Evolutionary conservation across 2,329 filamentous ascomycete genomes (phyloP), one percentile per base, ranked within the genome.

Genomic region (Trichoderma breve): DNA sequence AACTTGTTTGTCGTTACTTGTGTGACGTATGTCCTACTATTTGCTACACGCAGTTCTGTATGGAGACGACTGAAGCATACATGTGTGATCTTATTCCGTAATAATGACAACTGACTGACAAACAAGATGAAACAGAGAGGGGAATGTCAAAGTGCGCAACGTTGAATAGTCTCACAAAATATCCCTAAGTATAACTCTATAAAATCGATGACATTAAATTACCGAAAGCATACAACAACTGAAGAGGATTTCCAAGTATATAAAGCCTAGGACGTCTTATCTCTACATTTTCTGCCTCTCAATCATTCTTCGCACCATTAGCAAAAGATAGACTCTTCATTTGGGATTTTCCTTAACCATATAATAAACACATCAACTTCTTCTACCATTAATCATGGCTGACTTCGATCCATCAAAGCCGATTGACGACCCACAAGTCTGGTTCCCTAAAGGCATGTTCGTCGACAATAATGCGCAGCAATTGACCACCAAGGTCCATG

Each of bases 361-460:
- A 32, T 11, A 61, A 34, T 1, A 15, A 21, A 3, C 28, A 4
- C n/a, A 61, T 24, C 11, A 60, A 15, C 6, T 11, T 21, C 30
- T 36, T 24, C 32, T 34, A 5, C 11, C 11, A 21, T 36, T 32
- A 24, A 61, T 15, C 2, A 61, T 61, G 58, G 32, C 28, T 26
- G 11, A 12, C 6, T 24, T 36, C n/a, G 58, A 61, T 21, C 58
- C 58, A 34, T 34, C 58, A 14, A 61, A 61, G 30, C 58, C 58
- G 11, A 61, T 61, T 36, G 21, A 24, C 14, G 58, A 61, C 58
- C 30, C 32, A 24, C 12, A 14, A 3, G 32, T 61, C 58, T 61
- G 32, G 58, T 61, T 61, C 14, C 58, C 58, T 3, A 36, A 36
- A 24, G 58, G 58, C 58, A 61, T 61, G 58, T 24, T 61, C n/a